These are phyloP conservation scores for Candida albicans DNA, from an alignment of 1,139 yeast species.

Conservation along the genomic window DNA sequence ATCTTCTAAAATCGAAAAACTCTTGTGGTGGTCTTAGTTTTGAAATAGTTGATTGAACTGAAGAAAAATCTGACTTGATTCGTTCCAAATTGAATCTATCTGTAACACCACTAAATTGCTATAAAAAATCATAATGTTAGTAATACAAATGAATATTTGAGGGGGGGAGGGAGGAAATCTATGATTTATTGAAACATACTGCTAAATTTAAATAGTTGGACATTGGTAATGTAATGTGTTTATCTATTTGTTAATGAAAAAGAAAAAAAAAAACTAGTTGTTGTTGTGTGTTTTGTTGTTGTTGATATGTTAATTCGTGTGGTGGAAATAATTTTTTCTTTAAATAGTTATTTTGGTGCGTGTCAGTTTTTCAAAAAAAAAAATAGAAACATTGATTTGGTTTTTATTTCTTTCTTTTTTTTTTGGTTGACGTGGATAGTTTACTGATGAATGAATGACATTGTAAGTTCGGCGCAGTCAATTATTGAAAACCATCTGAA, in stretches of 20 bases:
- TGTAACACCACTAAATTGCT: constrained; percentile 25
- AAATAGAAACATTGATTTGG: neutral
- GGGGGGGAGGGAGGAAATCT: too few relatives aligned
- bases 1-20: constrained; percentile 85
- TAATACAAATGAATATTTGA: constrained; percentile 1
- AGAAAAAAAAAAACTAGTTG: neutral
- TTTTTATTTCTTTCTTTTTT: neutral
- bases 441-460: too few relatives aligned
- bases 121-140: constrained; percentile 6
- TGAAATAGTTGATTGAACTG: constrained; percentile 62
- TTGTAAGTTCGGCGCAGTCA: too few relatives aligned
- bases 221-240: constrained; percentile 3
- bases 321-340: constrained; percentile 2
- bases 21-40: constrained; percentile 88
- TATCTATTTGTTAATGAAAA: neutral
- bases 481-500: too few relatives aligned
- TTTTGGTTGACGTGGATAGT: too few relatives aligned
- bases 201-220: constrained; percentile 12
- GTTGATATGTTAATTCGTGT: neutral
- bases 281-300: constrained; percentile 1
- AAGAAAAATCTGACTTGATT: constrained; percentile 38
- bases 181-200: constrained; percentile 6
- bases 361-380: too few relatives aligned
- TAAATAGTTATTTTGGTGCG: neutral
- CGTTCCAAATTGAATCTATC: constrained; percentile 56